Evolutionary conservation across 2,329 filamentous ascomycete species (phyloP), one percentile per base, ranked within the genome.

Genomic region (Botrytis fabae): DNA sequence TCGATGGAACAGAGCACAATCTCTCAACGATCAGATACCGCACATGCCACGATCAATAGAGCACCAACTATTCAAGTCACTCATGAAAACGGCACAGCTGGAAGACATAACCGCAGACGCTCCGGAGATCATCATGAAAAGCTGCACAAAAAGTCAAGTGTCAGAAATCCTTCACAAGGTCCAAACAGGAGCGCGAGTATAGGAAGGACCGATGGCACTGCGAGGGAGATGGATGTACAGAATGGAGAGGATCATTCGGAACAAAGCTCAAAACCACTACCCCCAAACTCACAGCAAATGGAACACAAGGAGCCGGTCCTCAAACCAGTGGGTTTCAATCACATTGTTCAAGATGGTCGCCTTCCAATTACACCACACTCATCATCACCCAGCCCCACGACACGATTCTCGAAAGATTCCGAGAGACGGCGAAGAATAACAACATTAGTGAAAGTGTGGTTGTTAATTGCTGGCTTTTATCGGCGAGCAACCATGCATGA

Each of bases 381-480:
- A 7, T 76, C 72, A n/a, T 76, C 74, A 28, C 74, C 71, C 57
- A 77, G 71, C 66, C 79, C 80, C 38, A 76, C 74, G 12, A 80
- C 77, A 46, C 76, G 87, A 51, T 89, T 90, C 72, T 82, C 88
- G 12, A 86, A 86, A 76, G 86, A 86, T 16, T 86, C 87, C 76
- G 83, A 86, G 75, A 84, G 83, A 76, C 83, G 84, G 44, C 85
- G 86, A 70, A 85, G 87, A 62, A 84, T 82, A 46, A 83, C 83
- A 10, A 84, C 90, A 18, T 81, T 99, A 25, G 85, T 94, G 32
- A 92, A 91, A 76, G 90, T 98, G 46, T 99, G 96, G 96, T 85
- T 98, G 14, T 92, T 96, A 80, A 94, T 98, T 75, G 92, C 94
- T 2, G 92, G 92, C 0, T 91, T 98, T 76, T 99, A 98, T 80